Evolutionary conservation across 805 yeast genomes (phyloP).

Genomic region (Teunomyces gatunensis): DNA sequence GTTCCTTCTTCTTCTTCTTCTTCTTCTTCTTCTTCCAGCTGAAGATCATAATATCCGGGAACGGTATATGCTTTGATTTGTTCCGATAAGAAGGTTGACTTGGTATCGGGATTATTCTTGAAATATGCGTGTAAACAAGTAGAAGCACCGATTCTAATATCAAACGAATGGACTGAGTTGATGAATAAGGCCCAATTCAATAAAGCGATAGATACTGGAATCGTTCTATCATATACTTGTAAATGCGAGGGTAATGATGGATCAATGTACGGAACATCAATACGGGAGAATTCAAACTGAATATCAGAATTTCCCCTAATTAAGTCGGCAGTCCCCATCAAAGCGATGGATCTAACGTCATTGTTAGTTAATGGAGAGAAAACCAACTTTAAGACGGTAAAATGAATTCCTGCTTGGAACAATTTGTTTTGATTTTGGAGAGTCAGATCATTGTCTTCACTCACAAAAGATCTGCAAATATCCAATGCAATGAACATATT

Average conservation of each 20-base stretch:
- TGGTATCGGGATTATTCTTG: conserved; percentile 58
- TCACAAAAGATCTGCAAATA: conserved; percentile 67
- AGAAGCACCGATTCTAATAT: conserved; percentile 72
- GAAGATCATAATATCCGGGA: conserved; percentile 22
- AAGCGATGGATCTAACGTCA: conserved; percentile 61
- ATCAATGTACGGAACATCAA: conserved; percentile 91
- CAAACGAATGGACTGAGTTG: conserved; percentile 83
- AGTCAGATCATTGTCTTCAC: conserved; percentile 68
- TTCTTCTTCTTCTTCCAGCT: conserved; percentile 8
- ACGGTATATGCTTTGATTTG: conserved; percentile 50
- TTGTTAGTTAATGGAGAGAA: conserved; percentile 67
- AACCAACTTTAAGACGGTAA: conserved; percentile 64
- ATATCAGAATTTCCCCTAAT: conserved; percentile 63
- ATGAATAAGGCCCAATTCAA: conserved; percentile 78
- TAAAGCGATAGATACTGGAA: conserved; percentile 74
- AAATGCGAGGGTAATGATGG: conserved; percentile 55
- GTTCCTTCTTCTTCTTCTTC: conserved; percentile 10
- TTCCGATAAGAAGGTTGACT: conserved; percentile 58
- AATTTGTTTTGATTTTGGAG: conserved; percentile 59
- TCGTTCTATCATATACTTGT: conserved; percentile 29
- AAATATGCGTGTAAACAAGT: conserved; percentile 67
- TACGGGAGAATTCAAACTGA: conserved; percentile 69
- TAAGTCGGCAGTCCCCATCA: conserved; percentile 74
- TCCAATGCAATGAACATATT: conserved; percentile 69
- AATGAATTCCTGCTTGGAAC: conserved; percentile 58